A percentile compares a stretch with the other conserved stretches of the same genome.
phyloP scores from a whole-genome alignment of 805 yeast genomes.

The Yarrowia sp. region DNA sequence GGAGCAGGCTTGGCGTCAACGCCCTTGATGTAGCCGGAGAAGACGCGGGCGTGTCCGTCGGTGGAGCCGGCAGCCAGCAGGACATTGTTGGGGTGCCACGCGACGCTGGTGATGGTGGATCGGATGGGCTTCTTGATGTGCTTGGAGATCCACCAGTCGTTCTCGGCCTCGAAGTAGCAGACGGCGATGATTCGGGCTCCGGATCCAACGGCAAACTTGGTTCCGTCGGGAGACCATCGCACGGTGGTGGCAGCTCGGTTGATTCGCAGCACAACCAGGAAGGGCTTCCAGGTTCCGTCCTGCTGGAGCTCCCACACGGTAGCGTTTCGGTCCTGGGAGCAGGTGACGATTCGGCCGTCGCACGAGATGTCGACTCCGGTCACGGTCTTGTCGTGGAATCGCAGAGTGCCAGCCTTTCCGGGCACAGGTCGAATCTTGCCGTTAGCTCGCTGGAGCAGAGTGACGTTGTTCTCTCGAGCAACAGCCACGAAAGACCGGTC shows the following conservation, averaged over 20 bases:
- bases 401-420: constrained; percentile 21
- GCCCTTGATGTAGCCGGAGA: constrained; percentile 84
- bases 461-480: constrained; percentile 74
- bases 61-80: constrained; percentile 87
- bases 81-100: constrained; percentile 94
- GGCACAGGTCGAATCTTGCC: constrained; percentile 19
- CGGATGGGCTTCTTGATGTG: constrained; percentile 94
- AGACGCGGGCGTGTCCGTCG: constrained; percentile 88
- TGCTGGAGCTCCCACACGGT: constrained; percentile 85
- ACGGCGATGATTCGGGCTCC: constrained; percentile 93
- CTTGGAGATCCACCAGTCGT: constrained; percentile 99
- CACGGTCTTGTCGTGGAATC: constrained; percentile 78
- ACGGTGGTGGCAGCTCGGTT: constrained; percentile 94
- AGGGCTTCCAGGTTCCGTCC: constrained; percentile 71
- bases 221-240: constrained; percentile 93
- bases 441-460: neutral
- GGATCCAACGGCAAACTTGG: constrained; percentile 94
- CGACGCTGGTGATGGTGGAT: constrained; percentile 76
- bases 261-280: constrained; percentile 87
- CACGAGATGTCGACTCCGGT: constrained; percentile 89
- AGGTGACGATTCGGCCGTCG: constrained; percentile 84
- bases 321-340: constrained; percentile 97
- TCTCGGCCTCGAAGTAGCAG: constrained; percentile 92
- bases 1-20: constrained; percentile 80
- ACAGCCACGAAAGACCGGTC: constrained; percentile 70